Evolutionary conservation across 1,284 basidiomycete genomes (phyloP).

Genomic region (Malassezia japonica): DNA sequence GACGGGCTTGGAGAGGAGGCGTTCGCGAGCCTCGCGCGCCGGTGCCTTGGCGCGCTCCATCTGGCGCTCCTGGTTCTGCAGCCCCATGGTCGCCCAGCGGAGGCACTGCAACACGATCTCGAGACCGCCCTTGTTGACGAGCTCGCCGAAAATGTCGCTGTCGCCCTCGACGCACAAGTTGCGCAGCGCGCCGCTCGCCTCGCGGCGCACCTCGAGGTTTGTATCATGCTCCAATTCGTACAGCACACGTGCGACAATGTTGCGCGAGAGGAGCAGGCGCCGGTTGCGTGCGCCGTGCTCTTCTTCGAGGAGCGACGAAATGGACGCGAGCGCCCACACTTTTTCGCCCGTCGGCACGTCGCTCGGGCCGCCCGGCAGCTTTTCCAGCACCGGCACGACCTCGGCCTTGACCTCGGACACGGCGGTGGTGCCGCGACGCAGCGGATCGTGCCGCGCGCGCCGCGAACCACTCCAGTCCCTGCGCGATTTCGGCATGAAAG

Average conservation of each 20-base stretch:
- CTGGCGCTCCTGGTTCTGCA: constrained; percentile 16
- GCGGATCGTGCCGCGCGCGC: constrained; percentile 11
- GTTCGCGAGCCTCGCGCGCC: constrained; percentile 21
- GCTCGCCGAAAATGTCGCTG: constrained; percentile 23
- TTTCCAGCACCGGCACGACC: constrained; percentile 32
- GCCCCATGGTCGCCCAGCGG: constrained; percentile 30
- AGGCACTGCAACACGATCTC: constrained; percentile 24
- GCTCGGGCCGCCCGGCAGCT: constrained; percentile 20
- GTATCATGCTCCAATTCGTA: constrained; percentile 28
- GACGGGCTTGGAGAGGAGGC: constrained; percentile 28
- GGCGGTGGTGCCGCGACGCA: not conserved
- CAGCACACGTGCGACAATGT: constrained; percentile 32
- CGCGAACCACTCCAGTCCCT: not conserved
- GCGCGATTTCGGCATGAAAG: constrained; percentile 16
- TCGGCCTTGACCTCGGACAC: constrained; percentile 9
- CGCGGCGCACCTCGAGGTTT: constrained; percentile 33
- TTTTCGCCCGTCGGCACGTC: constrained; percentile 27
- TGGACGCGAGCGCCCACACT: constrained; percentile 42
- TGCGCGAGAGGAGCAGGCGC: constrained; percentile 22
- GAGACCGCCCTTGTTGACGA: constrained; percentile 31
- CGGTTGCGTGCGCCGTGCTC: constrained; percentile 22
- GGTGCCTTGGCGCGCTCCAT: constrained; percentile 10
- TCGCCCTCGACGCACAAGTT: constrained; percentile 43
- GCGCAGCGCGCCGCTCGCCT: constrained; percentile 42
- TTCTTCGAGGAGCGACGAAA: constrained; percentile 31